These are phyloP conservation scores for Pochonia chlamydosporia DNA, from an alignment of 2,329 filamentous ascomycete genomes.

Conservation along the genomic window DNA sequence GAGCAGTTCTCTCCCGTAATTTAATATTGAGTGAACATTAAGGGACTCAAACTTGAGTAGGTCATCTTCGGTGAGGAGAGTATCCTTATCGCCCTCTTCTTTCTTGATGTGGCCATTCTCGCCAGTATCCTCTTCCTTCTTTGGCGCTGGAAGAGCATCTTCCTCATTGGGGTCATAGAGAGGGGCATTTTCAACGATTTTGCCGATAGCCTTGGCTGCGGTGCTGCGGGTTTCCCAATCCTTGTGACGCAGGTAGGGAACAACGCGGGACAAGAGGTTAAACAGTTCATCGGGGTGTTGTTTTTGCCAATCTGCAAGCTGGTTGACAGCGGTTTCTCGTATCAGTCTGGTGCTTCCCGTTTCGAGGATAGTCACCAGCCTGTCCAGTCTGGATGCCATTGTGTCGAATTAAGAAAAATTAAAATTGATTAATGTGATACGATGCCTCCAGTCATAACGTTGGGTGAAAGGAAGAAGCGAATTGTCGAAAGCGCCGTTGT, in stretches of 20 bases:
- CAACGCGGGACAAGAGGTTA: constrained; percentile 84
- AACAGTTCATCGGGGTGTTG: constrained; percentile 96
- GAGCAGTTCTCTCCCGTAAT: constrained; percentile 75
- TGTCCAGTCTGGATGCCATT: constrained; percentile 59
- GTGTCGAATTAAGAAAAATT: constrained; percentile 4
- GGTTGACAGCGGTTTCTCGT: constrained; percentile 92
- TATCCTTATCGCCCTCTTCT: constrained; percentile 51
- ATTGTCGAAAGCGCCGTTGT: constrained; percentile 1
- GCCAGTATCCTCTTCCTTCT: constrained; percentile 31
- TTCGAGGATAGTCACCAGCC: constrained; percentile 86
- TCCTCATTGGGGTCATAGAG: constrained; percentile 81
- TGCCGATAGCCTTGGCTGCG: constrained; percentile 87
- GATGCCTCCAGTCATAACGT: constrained; percentile 8
- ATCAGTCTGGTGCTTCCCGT: constrained; percentile 95
- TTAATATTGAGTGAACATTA: constrained; percentile 74
- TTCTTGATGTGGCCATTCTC: constrained; percentile 48
- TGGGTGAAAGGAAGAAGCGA: background rate
- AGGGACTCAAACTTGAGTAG: constrained; percentile 68
- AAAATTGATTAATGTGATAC: constrained; percentile 16
- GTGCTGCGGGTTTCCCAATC: constrained; percentile 96
- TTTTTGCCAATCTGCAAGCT: constrained; percentile 96
- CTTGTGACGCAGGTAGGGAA: constrained; percentile 92
- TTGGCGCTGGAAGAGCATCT: constrained; percentile 45
- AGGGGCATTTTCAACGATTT: constrained; percentile 85
- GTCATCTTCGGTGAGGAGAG: constrained; percentile 45